Evolutionary conservation across 495 filamentous ascomycete genomes (phyloP).

Genomic region (Neurospora sp.): DNA sequence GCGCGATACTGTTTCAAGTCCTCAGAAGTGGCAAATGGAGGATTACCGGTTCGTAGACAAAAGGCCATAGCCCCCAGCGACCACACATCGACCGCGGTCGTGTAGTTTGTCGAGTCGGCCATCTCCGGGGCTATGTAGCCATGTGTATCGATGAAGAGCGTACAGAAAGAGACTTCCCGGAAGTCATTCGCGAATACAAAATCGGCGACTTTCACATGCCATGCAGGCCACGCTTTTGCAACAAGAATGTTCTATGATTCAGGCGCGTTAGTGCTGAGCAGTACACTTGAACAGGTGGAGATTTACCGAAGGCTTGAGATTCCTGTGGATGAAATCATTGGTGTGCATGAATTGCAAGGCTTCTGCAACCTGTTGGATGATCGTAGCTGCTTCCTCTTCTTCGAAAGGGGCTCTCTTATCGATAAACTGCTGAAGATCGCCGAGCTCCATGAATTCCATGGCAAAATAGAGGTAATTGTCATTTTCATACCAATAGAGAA

Average conservation of each 20-base stretch:
- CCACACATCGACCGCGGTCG: background rate
- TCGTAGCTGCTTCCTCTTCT: background rate
- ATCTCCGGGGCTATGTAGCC: background rate
- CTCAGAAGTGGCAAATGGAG: background rate
- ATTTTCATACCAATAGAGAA: background rate
- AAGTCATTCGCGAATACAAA: background rate
- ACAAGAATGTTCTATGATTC: background rate
- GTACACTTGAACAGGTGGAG: background rate
- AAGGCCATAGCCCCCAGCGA: background rate
- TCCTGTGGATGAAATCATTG: background rate
- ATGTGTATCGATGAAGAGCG: background rate
- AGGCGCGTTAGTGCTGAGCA: background rate
- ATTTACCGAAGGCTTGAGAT: background rate
- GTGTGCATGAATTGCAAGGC: background rate
- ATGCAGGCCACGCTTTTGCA: background rate
- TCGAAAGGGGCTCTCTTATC: background rate
- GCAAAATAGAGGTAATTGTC: background rate
- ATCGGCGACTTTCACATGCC: background rate
- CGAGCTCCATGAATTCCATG: background rate
- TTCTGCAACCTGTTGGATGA: background rate
- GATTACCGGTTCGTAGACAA: background rate
- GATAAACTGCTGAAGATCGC: background rate
- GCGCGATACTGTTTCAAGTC: background rate
- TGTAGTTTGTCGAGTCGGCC: background rate
- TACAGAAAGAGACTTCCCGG: background rate